These are phyloP conservation scores for Psilocybe subaeruginosa DNA, from an alignment of 768 basidiomycete species.

Conservation along the genomic window DNA sequence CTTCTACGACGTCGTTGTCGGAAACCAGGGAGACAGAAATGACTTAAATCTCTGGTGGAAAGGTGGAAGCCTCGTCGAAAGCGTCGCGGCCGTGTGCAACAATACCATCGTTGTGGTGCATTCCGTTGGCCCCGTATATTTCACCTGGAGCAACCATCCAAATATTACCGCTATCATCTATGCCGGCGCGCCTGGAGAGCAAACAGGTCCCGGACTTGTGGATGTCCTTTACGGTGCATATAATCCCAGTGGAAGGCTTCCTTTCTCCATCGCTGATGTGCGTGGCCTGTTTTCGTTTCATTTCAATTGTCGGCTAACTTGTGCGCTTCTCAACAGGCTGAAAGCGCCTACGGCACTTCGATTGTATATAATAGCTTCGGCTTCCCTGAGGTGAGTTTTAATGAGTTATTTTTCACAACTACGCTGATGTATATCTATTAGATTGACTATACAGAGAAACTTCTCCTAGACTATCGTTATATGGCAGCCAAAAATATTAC, in stretches of 20 bases:
- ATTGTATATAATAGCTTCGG: constrained; percentile 47
- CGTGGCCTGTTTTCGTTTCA: constrained; percentile 7
- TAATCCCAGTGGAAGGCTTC: constrained; percentile 76
- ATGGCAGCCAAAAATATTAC: constrained; percentile 56
- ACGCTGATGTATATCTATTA: constrained; percentile 20
- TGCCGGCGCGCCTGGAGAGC: constrained; percentile 66
- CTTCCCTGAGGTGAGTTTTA: constrained; percentile 36
- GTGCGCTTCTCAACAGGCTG: constrained; percentile 27
- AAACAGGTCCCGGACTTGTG: constrained; percentile 76
- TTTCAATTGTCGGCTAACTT: not conserved
- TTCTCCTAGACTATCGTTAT: constrained; percentile 70
- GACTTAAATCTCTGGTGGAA: constrained; percentile 62
- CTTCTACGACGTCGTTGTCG: constrained; percentile 62
- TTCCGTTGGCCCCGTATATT: constrained; percentile 74
- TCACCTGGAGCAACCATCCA: constrained; percentile 75
- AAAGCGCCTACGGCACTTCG: constrained; percentile 41
- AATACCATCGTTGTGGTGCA: constrained; percentile 85
- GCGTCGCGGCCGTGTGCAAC: constrained; percentile 66
- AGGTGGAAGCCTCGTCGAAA: constrained; percentile 52
- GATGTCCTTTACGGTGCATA: constrained; percentile 78
- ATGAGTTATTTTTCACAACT: constrained; percentile 14
- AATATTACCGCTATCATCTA: constrained; percentile 70
- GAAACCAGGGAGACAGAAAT: constrained; percentile 62
- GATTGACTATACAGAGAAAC: constrained; percentile 69
- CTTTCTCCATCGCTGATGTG: constrained; percentile 74